phyloP scores from a whole-genome alignment of 352 stramenopile species.

The Blastocystis sp. region DNA sequence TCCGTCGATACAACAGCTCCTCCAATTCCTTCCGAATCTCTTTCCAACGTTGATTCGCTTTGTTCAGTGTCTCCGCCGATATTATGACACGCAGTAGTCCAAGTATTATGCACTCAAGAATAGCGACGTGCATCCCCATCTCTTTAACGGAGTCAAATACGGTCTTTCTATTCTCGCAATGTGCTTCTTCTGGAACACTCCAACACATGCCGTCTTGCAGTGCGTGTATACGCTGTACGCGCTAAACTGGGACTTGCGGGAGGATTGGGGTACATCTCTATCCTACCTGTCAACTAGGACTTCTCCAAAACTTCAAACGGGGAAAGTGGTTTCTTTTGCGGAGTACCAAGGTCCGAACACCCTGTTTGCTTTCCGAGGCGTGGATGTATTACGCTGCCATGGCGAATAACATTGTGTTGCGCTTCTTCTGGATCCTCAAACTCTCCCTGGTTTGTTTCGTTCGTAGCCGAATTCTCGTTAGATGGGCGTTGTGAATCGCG shows the following conservation, averaged over 20 bases:
- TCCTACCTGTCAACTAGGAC: background rate
- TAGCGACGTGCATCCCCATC: conserved; percentile 31
- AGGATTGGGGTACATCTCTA: conserved; percentile 35
- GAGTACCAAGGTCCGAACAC: background rate
- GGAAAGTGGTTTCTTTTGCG: conserved; percentile 29
- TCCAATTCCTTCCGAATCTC: conserved; percentile 9
- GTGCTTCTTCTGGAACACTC: conserved; percentile 19
- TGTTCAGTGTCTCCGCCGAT: conserved; percentile 40
- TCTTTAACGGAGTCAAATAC: conserved; percentile 44
- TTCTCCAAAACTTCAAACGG: background rate
- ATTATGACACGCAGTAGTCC: background rate
- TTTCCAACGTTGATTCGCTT: conserved; percentile 23
- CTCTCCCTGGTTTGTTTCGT: background rate
- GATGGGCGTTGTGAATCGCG: background rate
- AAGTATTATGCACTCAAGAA: background rate
- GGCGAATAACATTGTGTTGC: conserved; percentile 14
- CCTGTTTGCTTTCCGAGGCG: background rate
- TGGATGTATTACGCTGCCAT: conserved; percentile 21
- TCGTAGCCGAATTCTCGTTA: background rate
- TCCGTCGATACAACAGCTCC: background rate
- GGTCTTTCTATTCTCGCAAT: conserved; percentile 6
- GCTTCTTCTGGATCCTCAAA: conserved; percentile 31
- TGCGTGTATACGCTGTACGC: conserved; percentile 40
- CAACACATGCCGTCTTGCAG: background rate
- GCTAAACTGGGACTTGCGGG: conserved; percentile 43